Evolutionary conservation across 768 basidiomycete species (phyloP), one percentile per base, ranked within the genome.

Genomic region (Porpolomopsis calyptriformis): DNA sequence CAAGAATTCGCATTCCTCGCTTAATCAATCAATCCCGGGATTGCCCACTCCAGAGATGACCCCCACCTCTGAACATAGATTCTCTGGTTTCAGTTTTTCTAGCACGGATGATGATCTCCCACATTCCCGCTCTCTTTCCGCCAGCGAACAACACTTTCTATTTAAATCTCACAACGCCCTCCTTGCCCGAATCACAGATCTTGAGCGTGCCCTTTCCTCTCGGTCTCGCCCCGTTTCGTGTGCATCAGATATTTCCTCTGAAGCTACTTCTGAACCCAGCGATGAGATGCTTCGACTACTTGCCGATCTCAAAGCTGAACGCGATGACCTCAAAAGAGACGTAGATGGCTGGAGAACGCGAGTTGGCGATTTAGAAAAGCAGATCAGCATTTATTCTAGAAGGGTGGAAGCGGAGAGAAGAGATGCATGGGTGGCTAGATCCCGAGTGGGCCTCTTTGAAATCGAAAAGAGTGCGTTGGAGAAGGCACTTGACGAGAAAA

Each of bases 261-360:
- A 64, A 35, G 56, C 65, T 8, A 50, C 56, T 27, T 61, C 64
- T 42, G 80, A 76, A 47, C 80, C 82, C 4, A 77, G 67, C 48
- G 85, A 90, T 53, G 89, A 90, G 65, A 80, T 90, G 76, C 64
- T 88, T 33, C 71, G 73, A 53, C 71, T 85, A 29, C 69, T 90
- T 44, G 70, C 80, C 2, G 86, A 88, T 57, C 71, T 89, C 55
- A 90, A 91, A 60, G 73, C 81, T 10, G 92, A 97, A 63, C 72
- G 93, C 24, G 93, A 98, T 55, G 84, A 90, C 48, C 69, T 97
- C 42, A 83, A 82, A 60, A 77, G 80, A 43, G 92, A 97, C 61
- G 80, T 91, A 0, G 84, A 90, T 52, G 85, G 84, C 0, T 94
- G 91, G 89, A 73, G 85, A 50, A 71, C 64, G 26, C 73, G 92